Evolutionary conservation across 2,329 filamentous ascomycete species (phyloP), one percentile per base, ranked within the genome.

Genomic region (Helotiales sp.): DNA sequence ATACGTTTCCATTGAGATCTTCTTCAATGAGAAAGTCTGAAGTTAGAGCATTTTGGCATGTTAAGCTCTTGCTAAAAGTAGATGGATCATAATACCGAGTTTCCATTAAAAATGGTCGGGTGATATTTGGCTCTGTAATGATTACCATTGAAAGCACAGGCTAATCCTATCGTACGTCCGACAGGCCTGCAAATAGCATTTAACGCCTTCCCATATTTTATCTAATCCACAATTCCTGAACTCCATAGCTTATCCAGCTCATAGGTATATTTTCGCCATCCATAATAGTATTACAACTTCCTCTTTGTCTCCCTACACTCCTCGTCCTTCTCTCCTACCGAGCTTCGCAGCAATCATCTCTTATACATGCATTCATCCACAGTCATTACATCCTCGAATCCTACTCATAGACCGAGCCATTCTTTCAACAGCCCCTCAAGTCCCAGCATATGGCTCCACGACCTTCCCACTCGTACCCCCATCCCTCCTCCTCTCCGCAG

Each of bases 381-480:
- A 19, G 5, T 40, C 15, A 40, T 40, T 22, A 13, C 17, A 19
- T 3, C 15, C 15, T 19, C 7, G 31, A 34, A 13, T 17, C 36
- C 36, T 40, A n/a, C n/a, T n/a, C n/a, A n/a, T n/a, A n/a, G n/a
- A n/a, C n/a, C n/a, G n/a, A n/a, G n/a, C n/a, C n/a, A n/a, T n/a
- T n/a, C n/a, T n/a, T 33, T n/a, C 47, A n/a, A 34, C 50, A 17
- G 31, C 2, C 17, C 27, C 36, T 65, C 63, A 66, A 10, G 63
- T 62, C 13, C 63, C 63, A n/a, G 58, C 50, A 36, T 63, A 60
- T 49, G 61, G 61, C 55, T 63, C 61, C 10, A 53, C 63, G n/a
- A n/a, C n/a, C n/a, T n/a, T n/a, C n/a, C n/a, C n/a, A n/a, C n/a
- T n/a, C n/a, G n/a, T n/a, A n/a, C n/a, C n/a, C n/a, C n/a, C n/a